A percentile compares a stretch with the other conserved stretches of the same genome.
phyloP scores from a whole-genome alignment of 164 flowering plant species.

The Litsea cubeba region DNA sequence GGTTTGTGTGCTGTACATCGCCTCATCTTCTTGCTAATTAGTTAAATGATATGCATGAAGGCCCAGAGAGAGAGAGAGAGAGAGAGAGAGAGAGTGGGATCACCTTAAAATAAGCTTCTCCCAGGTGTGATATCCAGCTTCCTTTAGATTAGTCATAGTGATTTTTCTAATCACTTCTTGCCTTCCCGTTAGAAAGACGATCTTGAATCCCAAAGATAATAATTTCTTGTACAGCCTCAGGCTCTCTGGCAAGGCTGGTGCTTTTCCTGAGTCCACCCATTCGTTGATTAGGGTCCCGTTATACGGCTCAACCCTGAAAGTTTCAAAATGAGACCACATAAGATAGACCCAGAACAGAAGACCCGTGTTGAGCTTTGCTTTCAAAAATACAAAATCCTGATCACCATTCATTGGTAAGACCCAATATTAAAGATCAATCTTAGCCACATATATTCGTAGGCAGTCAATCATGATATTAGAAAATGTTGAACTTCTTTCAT shows the following conservation, averaged over 20 bases:
- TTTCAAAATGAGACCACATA: not conserved
- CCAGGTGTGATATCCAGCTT: not conserved
- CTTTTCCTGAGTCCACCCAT: slow-evolving; percentile 33
- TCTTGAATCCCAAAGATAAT: slow-evolving; percentile 31
- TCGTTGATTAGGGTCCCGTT: slow-evolving; percentile 24
- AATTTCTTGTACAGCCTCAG: slow-evolving; percentile 36
- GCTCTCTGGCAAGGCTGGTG: slow-evolving; percentile 41
- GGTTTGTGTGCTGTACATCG: too few species aligned
- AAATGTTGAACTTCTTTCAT: not conserved
- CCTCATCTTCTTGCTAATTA: too few species aligned
- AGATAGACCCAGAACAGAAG: not conserved
- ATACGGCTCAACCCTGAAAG: slow-evolving; percentile 25
- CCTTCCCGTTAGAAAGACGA: slow-evolving; percentile 43
- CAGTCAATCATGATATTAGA: not conserved
- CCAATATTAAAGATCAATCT: too few species aligned
- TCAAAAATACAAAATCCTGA: too few species aligned
- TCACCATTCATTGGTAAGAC: too few species aligned
- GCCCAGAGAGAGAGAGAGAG: not conserved
- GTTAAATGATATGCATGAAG: too few species aligned
- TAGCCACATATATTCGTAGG: too few species aligned
- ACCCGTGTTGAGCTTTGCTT: not conserved
- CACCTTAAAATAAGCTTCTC: slow-evolving; percentile 1
- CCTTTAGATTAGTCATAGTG: slow-evolving; percentile 20
- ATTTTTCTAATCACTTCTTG: slow-evolving; percentile 14
- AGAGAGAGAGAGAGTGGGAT: not conserved